Percentiles rank a stretch among this genome's conserved stretches.
Evolutionary conservation across 371 early-diverging fungal genomes (phyloP).

Genomic region (Blastocladiella emersonii): DNA sequence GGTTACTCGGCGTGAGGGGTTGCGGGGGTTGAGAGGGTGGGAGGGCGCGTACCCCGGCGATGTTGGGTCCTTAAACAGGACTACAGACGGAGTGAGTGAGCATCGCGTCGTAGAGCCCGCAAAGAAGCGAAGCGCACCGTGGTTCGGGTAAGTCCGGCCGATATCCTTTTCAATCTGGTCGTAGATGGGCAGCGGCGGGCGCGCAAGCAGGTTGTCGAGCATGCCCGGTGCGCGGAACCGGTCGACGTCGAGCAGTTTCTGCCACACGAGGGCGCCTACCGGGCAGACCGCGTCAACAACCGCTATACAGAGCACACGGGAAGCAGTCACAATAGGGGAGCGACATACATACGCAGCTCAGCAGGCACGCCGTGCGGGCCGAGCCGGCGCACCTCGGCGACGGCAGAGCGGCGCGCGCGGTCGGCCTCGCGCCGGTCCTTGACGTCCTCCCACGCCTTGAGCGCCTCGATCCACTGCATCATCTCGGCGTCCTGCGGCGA

Average conservation of each 20-base stretch:
- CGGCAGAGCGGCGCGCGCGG: background rate
- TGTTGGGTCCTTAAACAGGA: background rate
- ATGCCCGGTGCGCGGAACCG: constrained; percentile 29
- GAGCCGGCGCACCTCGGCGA: background rate
- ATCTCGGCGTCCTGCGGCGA: no score
- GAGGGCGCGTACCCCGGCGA: background rate
- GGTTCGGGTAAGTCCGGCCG: constrained; percentile 76
- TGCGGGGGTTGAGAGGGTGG: constrained; percentile 37
- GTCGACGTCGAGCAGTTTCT: constrained; percentile 38
- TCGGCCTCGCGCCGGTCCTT: background rate
- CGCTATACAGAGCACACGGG: no score
- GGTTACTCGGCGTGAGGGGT: constrained; percentile 38
- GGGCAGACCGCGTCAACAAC: no score
- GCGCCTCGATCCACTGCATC: background rate
- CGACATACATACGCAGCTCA: background rate
- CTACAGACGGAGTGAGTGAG: background rate
- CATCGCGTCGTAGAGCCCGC: background rate
- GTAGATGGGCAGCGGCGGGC: constrained; percentile 34
- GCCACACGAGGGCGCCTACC: constrained; percentile 36
- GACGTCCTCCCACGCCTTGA: background rate
- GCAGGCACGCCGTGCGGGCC: background rate
- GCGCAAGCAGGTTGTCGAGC: constrained; percentile 15
- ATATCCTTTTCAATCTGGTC: constrained; percentile 85
- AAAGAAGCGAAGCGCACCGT: constrained; percentile 24
- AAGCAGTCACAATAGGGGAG: no score